Evolutionary conservation across 768 basidiomycete species (phyloP).

Genomic region (Lyophyllum shimeji): DNA sequence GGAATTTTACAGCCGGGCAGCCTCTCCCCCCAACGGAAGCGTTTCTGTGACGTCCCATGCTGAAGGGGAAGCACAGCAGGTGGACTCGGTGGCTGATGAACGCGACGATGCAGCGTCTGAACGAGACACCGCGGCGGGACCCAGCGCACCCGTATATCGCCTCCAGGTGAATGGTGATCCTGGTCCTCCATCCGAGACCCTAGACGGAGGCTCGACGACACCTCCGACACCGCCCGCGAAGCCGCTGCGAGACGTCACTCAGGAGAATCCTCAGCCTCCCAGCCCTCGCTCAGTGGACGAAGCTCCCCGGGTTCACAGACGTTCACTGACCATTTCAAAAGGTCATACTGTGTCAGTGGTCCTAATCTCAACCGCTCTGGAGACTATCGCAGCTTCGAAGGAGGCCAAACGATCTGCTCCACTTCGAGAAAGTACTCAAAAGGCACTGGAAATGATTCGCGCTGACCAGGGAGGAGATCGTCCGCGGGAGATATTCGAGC

Average conservation of each 20-base stretch:
- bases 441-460: constrained; percentile 80
- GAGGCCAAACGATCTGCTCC: constrained; percentile 82
- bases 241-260: not conserved
- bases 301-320: constrained; percentile 36
- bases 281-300: constrained; percentile 6
- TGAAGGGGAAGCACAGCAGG: not conserved
- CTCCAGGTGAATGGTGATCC: not conserved
- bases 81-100: constrained; percentile 1
- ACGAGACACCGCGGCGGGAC: not conserved
- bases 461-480: constrained; percentile 70
- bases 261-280: not conserved
- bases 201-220: not conserved
- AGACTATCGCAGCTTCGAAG: constrained; percentile 82
- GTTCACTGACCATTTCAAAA: constrained; percentile 62
- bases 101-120: not conserved
- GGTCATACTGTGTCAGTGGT: constrained; percentile 78
- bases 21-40: not conserved
- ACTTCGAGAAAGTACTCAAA: constrained; percentile 81
- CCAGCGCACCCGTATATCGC: not conserved
- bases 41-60: not conserved
- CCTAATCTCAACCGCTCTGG: constrained; percentile 81
- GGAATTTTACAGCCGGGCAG: not conserved
- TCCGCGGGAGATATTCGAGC: constrained; percentile 91
- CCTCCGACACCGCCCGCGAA: constrained; percentile 18
- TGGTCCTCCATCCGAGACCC: not conserved